Evolutionary conservation across 441 rosid species (phyloP), one percentile per base, ranked within the genome.

Genomic region (Sinapis alba): DNA sequence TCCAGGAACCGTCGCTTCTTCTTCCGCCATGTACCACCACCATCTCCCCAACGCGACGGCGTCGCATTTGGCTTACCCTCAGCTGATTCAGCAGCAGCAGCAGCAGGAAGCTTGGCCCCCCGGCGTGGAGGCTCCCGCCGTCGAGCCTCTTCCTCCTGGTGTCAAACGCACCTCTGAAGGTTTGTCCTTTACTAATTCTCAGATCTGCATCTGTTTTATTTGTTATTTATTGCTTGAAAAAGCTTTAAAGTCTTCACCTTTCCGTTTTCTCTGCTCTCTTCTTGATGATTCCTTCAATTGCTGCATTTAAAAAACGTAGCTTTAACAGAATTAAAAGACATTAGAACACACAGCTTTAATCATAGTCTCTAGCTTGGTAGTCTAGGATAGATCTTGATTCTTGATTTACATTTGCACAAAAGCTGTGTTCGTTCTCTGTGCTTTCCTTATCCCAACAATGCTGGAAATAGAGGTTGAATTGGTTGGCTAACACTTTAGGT

Each of bases 161-260:
- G 74, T 86, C 80, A 92, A 92, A 80, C 98, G 94, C 71, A 64
- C 92, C 65, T 83, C 94, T 61, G 90, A 87, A 82, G 97, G 97
- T 89, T 74, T 53, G 77, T 45, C 51, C 57, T 41, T 38, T 36
- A 1, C 59, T 26, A 50, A 5, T 38, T 43, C 27, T 62, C 68
- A 73, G 68, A 79, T 78, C 75, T 74, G 64, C 78, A 47, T 63
- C 51, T 2, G 41, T 74, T 82, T 27, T 73, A 68, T 28, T 78
- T 59, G 43, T 23, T 63, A 7, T 71, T 51, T 50, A 38, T 34
- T 72, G 64, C 59, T 78, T 71, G 16, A 0, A 21, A 43, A 2
- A 43, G 15, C 7, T 5, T 50, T 45, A 15, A 13, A 41, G 19
- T 69, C 5, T 38, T 1, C 36, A 8, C 38, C 10, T 62, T 32